A percentile compares a stretch with the other conserved stretches of the same genome.
phyloP scores from a whole-genome alignment of 495 filamentous ascomycete genomes.

The Neurospora sp. region DNA sequence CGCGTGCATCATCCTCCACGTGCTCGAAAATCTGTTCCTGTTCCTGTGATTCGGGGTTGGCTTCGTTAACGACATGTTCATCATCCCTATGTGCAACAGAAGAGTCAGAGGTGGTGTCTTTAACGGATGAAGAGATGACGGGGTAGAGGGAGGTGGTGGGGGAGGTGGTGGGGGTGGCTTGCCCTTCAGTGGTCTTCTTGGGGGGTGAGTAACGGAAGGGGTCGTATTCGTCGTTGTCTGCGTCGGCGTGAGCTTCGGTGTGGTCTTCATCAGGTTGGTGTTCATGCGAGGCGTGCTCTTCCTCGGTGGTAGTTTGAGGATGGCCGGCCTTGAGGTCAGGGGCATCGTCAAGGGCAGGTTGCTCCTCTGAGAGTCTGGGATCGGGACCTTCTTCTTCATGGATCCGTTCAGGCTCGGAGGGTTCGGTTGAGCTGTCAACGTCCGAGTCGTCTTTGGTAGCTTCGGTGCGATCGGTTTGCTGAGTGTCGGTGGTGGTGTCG shows the following conservation, averaged over 20 bases:
- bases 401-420: not conserved
- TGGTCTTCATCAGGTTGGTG: not conserved
- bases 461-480: not conserved
- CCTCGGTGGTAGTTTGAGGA: not conserved
- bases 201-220: not conserved
- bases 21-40: not conserved
- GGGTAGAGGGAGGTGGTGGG: not conserved
- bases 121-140: not conserved
- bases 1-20: not conserved
- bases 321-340: not conserved
- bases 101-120: not conserved
- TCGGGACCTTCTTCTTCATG: not conserved
- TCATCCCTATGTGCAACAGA: not conserved
- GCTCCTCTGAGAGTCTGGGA: not conserved
- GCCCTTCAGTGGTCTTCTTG: not conserved
- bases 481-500: not conserved
- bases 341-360: not conserved
- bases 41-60: not conserved
- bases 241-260: no score
- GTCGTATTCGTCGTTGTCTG: not conserved
- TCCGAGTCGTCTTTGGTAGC: not conserved
- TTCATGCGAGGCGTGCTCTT: not conserved
- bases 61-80: not conserved
- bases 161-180: not conserved
- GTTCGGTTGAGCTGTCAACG: not conserved